These are phyloP conservation scores for Lagerstroemia fauriei DNA, from an alignment of 441 rosid genomes.

Conservation along the genomic window DNA sequence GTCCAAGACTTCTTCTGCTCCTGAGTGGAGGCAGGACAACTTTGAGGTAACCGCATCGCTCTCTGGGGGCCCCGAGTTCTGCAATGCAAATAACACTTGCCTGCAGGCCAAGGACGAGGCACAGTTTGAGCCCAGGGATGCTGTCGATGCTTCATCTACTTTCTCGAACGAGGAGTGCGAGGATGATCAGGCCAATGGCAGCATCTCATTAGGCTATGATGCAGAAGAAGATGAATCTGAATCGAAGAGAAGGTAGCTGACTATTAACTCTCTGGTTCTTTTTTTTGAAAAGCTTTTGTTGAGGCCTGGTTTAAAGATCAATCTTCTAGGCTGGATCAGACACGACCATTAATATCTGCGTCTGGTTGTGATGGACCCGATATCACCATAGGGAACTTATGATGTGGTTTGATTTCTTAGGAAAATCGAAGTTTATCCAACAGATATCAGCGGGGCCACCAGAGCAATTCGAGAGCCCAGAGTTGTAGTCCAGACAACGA, in stretches of 20 bases:
- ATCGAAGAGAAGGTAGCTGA: constrained; percentile 62
- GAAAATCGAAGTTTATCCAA: constrained; percentile 64
- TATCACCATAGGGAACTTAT: background rate
- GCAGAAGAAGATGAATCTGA: constrained; percentile 74
- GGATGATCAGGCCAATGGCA: constrained; percentile 62
- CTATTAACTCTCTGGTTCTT: background rate
- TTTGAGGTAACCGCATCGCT: constrained; percentile 61
- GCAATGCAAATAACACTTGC: constrained; percentile 39
- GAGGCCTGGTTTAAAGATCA: background rate
- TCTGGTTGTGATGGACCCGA: background rate
- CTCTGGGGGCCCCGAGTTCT: constrained; percentile 40
- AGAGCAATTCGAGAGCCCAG: constrained; percentile 79
- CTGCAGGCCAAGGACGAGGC: constrained; percentile 42
- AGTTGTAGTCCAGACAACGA: constrained; percentile 71
- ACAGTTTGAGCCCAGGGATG: constrained; percentile 51
- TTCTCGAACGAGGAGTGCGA: constrained; percentile 70
- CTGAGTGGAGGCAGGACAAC: constrained; percentile 64
- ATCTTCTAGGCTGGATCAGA: background rate
- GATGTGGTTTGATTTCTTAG: constrained; percentile 34
- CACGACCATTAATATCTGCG: background rate
- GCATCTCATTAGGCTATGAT: constrained; percentile 53
- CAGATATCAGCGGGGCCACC: constrained; percentile 71
- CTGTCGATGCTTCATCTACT: constrained; percentile 61
- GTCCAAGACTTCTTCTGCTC: constrained; percentile 34
- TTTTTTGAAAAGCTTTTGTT: background rate